Base-by-base conservation (phyloP, 441 rosid species). In the Syzygium syzygioides region DNA sequence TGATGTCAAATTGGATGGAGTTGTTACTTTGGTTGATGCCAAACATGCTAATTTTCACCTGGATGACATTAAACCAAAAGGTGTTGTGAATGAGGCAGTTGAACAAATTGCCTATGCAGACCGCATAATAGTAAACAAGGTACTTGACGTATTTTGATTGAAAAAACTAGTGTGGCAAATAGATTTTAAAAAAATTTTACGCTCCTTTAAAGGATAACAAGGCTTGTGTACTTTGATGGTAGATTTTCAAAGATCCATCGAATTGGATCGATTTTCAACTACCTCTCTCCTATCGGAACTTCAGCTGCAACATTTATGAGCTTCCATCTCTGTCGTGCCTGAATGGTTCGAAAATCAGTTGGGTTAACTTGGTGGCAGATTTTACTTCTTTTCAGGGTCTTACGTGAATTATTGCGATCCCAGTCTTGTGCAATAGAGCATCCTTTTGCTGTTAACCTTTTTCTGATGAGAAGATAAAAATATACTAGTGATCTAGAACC, bases 71-170 rank as follows among this genome's bases (percentile, higher is more conserved):
- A 98, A 98, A 90, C 98, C 99, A 56, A 87, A 95, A 88, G 98
- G 99, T 90, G 95, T 96, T 30, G 99, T 98, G 87, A 97, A 98
- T 90, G 99, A 98, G 95, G 99, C 99, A 59, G 90, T 97, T 76
- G 98, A 98, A 92, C 99, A 98, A 93, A 98, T 97, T 86, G 99
- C 99, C 14, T 98, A 98, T 90, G 99, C 98, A 25, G 99, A 98
- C 76, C 95, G 98, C 76, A 92, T 97, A 85, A 95, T 97, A 56
- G 95, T 98, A 32, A 98, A 96, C 89, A 98, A 98, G 98, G 99
- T 96, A 93, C 57, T 57, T 55, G 9, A 14, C 26, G 10, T 6
- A 76, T 12, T 71, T 76, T 76, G 52, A 76, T 6, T 41, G 52
- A 23, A 20, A 68, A 23, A 23, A 23, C 50, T 37, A 12, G 18